Percentiles rank a stretch among this genome's conserved stretches.
Evolutionary conservation across 768 basidiomycete species (phyloP).

Genomic region (Mycena venus): DNA sequence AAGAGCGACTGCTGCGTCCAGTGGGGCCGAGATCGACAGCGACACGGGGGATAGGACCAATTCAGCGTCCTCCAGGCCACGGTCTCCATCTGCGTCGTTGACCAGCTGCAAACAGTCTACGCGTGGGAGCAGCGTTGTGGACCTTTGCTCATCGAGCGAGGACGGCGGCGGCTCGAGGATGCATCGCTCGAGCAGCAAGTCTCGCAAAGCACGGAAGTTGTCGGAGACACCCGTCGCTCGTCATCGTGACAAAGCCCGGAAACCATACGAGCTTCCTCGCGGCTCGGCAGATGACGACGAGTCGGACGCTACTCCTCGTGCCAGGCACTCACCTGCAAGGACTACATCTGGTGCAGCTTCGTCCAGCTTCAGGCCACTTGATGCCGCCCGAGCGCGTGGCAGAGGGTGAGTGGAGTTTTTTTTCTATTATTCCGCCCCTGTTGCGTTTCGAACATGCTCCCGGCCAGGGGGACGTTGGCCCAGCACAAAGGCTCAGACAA

Average conservation of each 20-base stretch:
- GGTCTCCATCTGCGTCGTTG: conserved; percentile 19
- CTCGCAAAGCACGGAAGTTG: not conserved
- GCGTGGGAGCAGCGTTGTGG: conserved; percentile 15
- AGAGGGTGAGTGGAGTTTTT: conserved; percentile 25
- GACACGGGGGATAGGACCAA: not conserved
- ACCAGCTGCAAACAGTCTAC: conserved; percentile 8
- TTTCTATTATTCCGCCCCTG: not conserved
- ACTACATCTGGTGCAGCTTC: not conserved
- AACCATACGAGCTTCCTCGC: not conserved
- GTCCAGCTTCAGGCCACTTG: conserved; percentile 12
- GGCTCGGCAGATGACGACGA: conserved; percentile 26
- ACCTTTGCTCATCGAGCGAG: conserved; percentile 29
- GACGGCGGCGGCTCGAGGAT: not conserved
- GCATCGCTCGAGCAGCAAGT: not conserved
- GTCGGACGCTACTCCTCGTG: conserved; percentile 24
- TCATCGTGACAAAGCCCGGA: conserved; percentile 5
- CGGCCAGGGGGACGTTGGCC: not conserved
- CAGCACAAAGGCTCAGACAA: not conserved
- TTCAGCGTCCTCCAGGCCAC: not conserved
- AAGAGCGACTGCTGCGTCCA: not conserved
- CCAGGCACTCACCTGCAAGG: not conserved
- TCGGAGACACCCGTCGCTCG: not conserved
- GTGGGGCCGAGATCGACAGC: not conserved
- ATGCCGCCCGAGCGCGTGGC: conserved; percentile 1
- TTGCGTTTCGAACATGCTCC: conserved; percentile 19